A percentile compares a stretch with the other conserved stretches of the same genome.
Conservation (phyloP, 2,329 filamentous ascomycete species). For the Lasiodiplodia gonubiensis region DNA sequence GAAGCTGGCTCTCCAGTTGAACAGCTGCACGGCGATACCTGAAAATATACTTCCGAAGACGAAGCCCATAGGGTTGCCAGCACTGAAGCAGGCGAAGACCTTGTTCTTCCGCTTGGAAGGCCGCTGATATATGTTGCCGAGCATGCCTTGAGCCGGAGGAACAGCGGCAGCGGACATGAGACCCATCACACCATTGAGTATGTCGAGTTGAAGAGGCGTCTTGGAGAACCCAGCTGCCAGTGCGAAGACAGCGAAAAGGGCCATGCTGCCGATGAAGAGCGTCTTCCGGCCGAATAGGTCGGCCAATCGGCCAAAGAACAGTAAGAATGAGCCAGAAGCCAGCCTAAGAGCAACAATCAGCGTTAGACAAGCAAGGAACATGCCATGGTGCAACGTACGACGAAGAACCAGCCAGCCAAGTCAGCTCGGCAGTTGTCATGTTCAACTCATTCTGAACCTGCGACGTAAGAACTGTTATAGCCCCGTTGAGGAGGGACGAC, state of each 20-base stretch:
- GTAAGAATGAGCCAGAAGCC: slow-evolving; percentile 67
- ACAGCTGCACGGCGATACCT: slow-evolving; percentile 65
- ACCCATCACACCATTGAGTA: slow-evolving; percentile 68
- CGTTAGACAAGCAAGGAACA: background rate
- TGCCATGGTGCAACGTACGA: slow-evolving; percentile 49
- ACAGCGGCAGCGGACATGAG: slow-evolving; percentile 68
- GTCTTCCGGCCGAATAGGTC: slow-evolving; percentile 69
- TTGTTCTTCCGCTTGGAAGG: slow-evolving; percentile 68
- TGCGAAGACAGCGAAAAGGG: slow-evolving; percentile 62
- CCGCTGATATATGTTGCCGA: slow-evolving; percentile 67
- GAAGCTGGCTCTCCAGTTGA: slow-evolving; percentile 68
- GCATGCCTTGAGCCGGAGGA: slow-evolving; percentile 67
- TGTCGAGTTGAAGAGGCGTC: slow-evolving; percentile 63
- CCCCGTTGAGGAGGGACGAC: slow-evolving; percentile 64
- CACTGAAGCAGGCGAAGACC: slow-evolving; percentile 67
- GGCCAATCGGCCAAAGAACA: slow-evolving; percentile 69
- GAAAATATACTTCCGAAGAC: slow-evolving; percentile 65
- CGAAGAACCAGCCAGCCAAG: slow-evolving; percentile 69
- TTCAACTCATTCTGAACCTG: slow-evolving; percentile 64
- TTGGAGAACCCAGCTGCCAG: slow-evolving; percentile 66
- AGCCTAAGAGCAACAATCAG: slow-evolving; percentile 49
- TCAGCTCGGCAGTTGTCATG: slow-evolving; percentile 70
- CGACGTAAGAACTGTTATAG: slow-evolving; percentile 66
- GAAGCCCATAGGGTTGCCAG: slow-evolving; percentile 63
- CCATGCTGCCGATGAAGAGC: slow-evolving; percentile 66